These are phyloP conservation scores for Nakaseomyces glabratus DNA, from an alignment of 1,139 yeast genomes.

Conservation along the genomic window DNA sequence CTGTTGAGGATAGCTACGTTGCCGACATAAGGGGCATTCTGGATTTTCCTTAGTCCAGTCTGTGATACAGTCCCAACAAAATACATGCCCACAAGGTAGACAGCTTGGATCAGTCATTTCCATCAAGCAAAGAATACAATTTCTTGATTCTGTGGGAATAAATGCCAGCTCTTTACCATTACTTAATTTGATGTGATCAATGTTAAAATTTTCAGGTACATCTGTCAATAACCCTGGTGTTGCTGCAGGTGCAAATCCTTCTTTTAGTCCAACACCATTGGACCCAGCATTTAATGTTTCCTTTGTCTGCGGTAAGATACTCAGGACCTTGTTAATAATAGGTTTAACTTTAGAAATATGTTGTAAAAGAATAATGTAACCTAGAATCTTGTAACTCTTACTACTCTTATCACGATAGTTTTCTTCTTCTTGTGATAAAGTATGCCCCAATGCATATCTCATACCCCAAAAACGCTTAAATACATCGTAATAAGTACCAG, in stretches of 20 bases:
- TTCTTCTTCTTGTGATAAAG: slow-evolving; percentile 39
- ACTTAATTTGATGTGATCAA: slow-evolving; percentile 41
- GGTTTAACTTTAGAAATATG: slow-evolving; percentile 38
- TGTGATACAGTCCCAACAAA: slow-evolving; percentile 85
- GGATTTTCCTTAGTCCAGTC: slow-evolving; percentile 86
- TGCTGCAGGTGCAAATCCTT: too few species aligned
- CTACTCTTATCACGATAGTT: slow-evolving; percentile 21
- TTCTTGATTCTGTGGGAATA: slow-evolving; percentile 60
- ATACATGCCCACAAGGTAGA: slow-evolving; percentile 85
- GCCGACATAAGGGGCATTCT: slow-evolving; percentile 90
- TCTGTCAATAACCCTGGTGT: background rate
- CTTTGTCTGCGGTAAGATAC: background rate
- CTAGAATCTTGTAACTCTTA: slow-evolving; percentile 61
- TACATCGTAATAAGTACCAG: slow-evolving; percentile 70
- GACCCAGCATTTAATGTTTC: too few species aligned
- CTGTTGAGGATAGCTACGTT: slow-evolving; percentile 62
- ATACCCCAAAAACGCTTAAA: slow-evolving; percentile 72
- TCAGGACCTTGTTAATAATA: slow-evolving; percentile 3
- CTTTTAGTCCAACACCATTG: too few species aligned
- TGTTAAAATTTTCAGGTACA: background rate
- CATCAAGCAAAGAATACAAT: slow-evolving; percentile 77
- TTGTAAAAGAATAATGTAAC: slow-evolving; percentile 59
- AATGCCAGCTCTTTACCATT: slow-evolving; percentile 54
- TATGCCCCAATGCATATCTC: slow-evolving; percentile 67
- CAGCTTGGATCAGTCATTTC: slow-evolving; percentile 76